Conservation (phyloP, 2,329 filamentous ascomycete species). For the Dactylellina leptospora region DNA sequence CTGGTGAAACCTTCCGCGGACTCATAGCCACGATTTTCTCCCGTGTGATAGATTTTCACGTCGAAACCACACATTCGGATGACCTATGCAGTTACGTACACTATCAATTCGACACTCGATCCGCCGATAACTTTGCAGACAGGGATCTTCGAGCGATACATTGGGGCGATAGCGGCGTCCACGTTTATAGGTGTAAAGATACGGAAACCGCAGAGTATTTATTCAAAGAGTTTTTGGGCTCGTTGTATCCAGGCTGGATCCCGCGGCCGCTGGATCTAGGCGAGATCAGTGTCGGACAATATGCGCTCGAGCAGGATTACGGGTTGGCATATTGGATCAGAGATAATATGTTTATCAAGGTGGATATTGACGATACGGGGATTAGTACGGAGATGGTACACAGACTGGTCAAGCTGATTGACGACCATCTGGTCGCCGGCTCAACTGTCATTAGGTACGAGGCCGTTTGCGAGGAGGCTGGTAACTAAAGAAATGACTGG, state of each 20-base stretch:
- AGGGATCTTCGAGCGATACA: not conserved
- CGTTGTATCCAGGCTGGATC: slow-evolving; percentile 12
- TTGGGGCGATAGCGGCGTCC: slow-evolving; percentile 21
- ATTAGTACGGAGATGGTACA: not conserved
- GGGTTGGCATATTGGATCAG: slow-evolving; percentile 29
- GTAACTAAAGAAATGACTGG: too few relatives aligned
- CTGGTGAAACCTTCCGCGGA: not conserved
- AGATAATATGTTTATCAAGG: slow-evolving; percentile 31
- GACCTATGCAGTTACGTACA: slow-evolving; percentile 2
- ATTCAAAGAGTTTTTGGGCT: slow-evolving; percentile 18
- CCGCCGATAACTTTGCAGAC: not conserved
- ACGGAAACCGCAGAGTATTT: slow-evolving; percentile 14
- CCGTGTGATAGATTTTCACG: slow-evolving; percentile 10
- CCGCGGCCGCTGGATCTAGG: slow-evolving; percentile 2
- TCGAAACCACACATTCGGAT: not conserved
- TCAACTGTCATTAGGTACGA: slow-evolving; percentile 5
- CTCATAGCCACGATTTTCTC: not conserved
- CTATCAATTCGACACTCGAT: slow-evolving; percentile 30
- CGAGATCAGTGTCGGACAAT: slow-evolving; percentile 19
- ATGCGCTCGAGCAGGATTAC: slow-evolving; percentile 22
- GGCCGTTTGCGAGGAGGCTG: too few relatives aligned
- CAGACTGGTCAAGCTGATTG: slow-evolving; percentile 18
- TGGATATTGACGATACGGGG: slow-evolving; percentile 24
- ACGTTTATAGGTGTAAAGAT: slow-evolving; percentile 27
- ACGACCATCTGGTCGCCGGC: slow-evolving; percentile 6